Base-by-base conservation (phyloP, 2,329 filamentous ascomycete species). In the Elsinoe perseae region DNA sequence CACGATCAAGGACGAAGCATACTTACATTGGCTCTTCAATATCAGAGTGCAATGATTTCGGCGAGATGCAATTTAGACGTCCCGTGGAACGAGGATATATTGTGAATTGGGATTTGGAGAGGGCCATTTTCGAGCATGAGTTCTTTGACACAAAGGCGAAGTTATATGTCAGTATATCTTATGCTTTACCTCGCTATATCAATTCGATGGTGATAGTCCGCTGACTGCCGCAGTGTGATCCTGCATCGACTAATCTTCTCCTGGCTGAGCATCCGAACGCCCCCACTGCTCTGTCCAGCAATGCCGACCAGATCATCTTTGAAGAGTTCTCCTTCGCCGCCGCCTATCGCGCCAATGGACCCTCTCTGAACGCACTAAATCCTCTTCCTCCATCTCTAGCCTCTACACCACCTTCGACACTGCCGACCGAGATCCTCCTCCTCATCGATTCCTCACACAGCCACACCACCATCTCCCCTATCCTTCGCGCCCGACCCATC, bases 291-390 rank as follows among this genome's bases (percentile, higher is more conserved):
- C 73, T 98, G 61, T 90, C 96, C 71, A 82, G 85, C 36, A 93
- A 96, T 68, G 90, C 89, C 64, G 93, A 98, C 66, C 92, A 98
- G 74, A 89, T 98, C 67, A 82, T 97, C 1, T 97, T 98, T 75
- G 93, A 98, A 68, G 91, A 97, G 68, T 98, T 93, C 74, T 89
- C 89, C 2, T 98, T 98, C 71, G 81, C 85, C 9, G 86, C 87
- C 62, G 95, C 95, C 72, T 86, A 86, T 61, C 82, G 93, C 59
- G 84, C 82, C 57, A 75, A 87, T 61, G 89, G 82, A 0, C 80
- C 89, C 4, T 77, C 81, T 0, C 80, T 95, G 57, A 92, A 91
- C 65, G 86, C 89, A 8, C 95, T 92, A 73, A 86, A 89, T 64
- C 25, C 57, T 4, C 23, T 28, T 9, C 30, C 52, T 18, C 7